Evolutionary conservation across 2,329 filamentous ascomycete species (phyloP).

Genomic region (Verticillium nubilum): DNA sequence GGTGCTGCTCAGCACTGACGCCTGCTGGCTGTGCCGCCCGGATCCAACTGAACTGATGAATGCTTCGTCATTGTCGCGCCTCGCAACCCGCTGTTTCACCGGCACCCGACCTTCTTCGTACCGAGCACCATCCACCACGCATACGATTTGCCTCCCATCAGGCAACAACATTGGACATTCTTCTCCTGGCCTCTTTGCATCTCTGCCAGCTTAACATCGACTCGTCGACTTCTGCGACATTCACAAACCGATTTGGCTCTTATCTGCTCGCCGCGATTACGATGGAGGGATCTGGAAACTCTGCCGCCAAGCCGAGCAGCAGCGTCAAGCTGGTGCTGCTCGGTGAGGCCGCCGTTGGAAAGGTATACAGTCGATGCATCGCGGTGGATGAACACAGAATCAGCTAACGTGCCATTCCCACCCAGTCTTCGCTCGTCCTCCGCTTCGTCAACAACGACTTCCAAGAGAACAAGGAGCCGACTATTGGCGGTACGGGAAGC

Average conservation of each 20-base stretch:
- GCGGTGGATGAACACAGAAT: not conserved
- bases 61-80: constrained; percentile 22
- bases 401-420: constrained; percentile 12
- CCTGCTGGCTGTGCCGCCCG: not conserved
- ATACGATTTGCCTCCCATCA: not conserved
- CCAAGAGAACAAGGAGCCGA: constrained; percentile 99
- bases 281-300: constrained; percentile 67
- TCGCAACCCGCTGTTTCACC: constrained; percentile 9
- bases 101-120: not conserved
- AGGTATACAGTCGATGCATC: constrained; percentile 50
- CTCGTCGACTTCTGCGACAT: not conserved
- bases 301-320: constrained; percentile 90
- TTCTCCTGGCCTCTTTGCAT: not conserved
- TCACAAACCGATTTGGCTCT: not conserved
- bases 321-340: constrained; percentile 99
- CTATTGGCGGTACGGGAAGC: constrained; percentile 75
- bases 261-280: constrained; percentile 5
- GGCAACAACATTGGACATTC: not conserved
- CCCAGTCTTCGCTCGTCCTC: constrained; percentile 88
- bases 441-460: constrained; percentile 99
- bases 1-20: not conserved
- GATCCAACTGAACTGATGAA: not conserved
- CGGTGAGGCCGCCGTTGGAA: constrained; percentile 96
- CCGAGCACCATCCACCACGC: not conserved
- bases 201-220: not conserved